Evolutionary conservation across 495 filamentous ascomycete species (phyloP).

Genomic region (Astrothelium macrocarpum): DNA sequence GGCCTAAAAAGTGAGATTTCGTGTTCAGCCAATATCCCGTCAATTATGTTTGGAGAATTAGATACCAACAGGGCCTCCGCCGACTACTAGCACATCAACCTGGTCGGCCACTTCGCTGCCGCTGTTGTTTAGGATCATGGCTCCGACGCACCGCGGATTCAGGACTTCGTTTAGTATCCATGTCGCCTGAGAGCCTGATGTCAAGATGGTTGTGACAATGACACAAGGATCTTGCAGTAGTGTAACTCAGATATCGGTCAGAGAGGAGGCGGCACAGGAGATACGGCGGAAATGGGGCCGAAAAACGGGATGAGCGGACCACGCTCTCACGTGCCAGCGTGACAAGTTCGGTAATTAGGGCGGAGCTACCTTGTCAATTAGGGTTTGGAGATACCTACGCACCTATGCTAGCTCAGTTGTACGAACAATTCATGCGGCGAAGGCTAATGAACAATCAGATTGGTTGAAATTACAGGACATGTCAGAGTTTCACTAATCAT

Average conservation of each 20-base stretch:
- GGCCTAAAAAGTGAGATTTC: slow-evolving; percentile 10
- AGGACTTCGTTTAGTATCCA: background rate
- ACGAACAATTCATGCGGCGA: too few relatives aligned
- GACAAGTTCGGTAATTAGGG: too few relatives aligned
- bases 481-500: too few relatives aligned
- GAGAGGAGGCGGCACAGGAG: too few relatives aligned
- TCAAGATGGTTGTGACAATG: too few relatives aligned
- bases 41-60: background rate
- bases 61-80: slow-evolving; percentile 10
- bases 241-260: too few relatives aligned
- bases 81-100: slow-evolving; percentile 9
- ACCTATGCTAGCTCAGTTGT: too few relatives aligned
- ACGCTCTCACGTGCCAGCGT: background rate
- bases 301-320: background rate
- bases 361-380: too few relatives aligned
- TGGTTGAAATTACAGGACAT: too few relatives aligned
- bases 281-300: background rate
- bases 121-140: background rate
- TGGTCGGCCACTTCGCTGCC: background rate
- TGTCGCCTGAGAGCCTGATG: background rate
- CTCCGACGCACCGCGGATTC: background rate
- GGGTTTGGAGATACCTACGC: too few relatives aligned
- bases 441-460: too few relatives aligned
- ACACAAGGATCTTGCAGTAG: too few relatives aligned
- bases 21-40: background rate